These are phyloP conservation scores for Yamadazyma pseudoaaseri DNA, from an alignment of 1,139 yeast species.

Conservation along the genomic window DNA sequence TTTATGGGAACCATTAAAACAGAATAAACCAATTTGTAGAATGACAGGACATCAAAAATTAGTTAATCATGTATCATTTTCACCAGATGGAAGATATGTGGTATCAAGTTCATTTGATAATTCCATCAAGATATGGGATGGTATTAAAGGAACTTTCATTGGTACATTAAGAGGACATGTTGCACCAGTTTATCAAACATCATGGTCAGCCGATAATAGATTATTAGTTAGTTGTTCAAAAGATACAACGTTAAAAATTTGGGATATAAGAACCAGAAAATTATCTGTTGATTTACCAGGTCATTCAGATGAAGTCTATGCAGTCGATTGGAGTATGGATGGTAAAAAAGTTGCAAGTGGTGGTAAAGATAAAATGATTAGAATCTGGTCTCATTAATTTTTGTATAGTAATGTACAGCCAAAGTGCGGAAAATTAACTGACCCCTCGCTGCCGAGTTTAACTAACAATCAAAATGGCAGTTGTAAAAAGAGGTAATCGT, in stretches of 20 bases:
- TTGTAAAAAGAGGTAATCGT: slow-evolving; percentile 74
- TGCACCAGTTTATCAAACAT: slow-evolving; percentile 97
- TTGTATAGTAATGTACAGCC: not conserved
- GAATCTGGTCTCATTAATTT: slow-evolving; percentile 80
- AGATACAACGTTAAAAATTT: slow-evolving; percentile 94
- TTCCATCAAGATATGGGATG: slow-evolving; percentile 95
- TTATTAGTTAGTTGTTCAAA: slow-evolving; percentile 90
- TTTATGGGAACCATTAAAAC: slow-evolving; percentile 87
- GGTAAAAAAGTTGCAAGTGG: slow-evolving; percentile 94
- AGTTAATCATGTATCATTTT: slow-evolving; percentile 92
- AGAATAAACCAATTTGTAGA: slow-evolving; percentile 80
- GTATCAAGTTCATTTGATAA: slow-evolving; percentile 96
- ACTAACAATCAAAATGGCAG: slow-evolving; percentile 66
- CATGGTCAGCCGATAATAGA: slow-evolving; percentile 97
- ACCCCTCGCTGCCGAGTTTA: not conserved
- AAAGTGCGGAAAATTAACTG: not conserved
- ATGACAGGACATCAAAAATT: slow-evolving; percentile 98
- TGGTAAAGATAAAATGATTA: slow-evolving; percentile 91
- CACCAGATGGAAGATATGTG: slow-evolving; percentile 91
- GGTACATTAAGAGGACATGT: slow-evolving; percentile 96
- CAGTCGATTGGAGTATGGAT: slow-evolving; percentile 98
- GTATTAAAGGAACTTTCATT: slow-evolving; percentile 83
- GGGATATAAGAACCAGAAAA: slow-evolving; percentile 90
- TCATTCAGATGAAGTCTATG: slow-evolving; percentile 91
- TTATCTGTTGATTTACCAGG: slow-evolving; percentile 91